Percentiles rank a stretch among this genome's conserved stretches.
phyloP scores from a whole-genome alignment of 2,329 filamentous ascomycete species.

The Ophiostoma fasciatum region DNA sequence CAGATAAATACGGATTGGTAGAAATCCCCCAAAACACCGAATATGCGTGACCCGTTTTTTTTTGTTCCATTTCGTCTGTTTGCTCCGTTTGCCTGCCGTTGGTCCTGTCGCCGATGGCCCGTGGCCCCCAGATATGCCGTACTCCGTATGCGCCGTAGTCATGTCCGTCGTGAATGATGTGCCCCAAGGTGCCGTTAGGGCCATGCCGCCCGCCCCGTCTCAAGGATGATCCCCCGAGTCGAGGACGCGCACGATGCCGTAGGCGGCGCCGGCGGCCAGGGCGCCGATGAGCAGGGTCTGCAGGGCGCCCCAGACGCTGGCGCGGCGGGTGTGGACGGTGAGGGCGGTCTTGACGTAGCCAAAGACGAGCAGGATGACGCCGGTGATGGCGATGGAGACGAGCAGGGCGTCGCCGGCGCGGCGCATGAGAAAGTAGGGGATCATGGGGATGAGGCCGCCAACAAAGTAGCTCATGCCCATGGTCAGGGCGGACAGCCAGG shows the following conservation, averaged over 20 bases:
- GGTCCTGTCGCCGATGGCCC: no score
- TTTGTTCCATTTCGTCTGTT: no score
- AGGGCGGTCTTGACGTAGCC: slow-evolving; percentile 50
- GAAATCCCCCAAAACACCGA: no score
- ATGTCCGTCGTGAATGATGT: no score
- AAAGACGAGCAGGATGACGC: slow-evolving; percentile 44
- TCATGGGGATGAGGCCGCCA: slow-evolving; percentile 54
- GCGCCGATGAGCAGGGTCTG: slow-evolving; percentile 53
- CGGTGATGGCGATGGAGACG: slow-evolving; percentile 45
- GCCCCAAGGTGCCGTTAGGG: no score
- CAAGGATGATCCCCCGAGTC: slow-evolving; percentile 23
- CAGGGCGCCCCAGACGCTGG: slow-evolving; percentile 42
- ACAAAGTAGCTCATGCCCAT: slow-evolving; percentile 56
- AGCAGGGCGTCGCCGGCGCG: slow-evolving; percentile 34
- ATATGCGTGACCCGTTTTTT: no score
- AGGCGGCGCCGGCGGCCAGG: slow-evolving; percentile 50
- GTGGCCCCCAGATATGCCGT: no score
- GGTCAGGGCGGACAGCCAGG: slow-evolving; percentile 44
- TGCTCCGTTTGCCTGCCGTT: no score
- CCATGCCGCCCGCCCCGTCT: no score
- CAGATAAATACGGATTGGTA: no score
- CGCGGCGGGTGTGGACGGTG: slow-evolving; percentile 33
- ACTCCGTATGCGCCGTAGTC: no score
- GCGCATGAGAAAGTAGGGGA: slow-evolving; percentile 50
- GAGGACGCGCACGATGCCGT: slow-evolving; percentile 44